A percentile compares a stretch with the other conserved stretches of the same genome.
phyloP scores from a whole-genome alignment of 352 stramenopile species.

The Phytophthora europaea region DNA sequence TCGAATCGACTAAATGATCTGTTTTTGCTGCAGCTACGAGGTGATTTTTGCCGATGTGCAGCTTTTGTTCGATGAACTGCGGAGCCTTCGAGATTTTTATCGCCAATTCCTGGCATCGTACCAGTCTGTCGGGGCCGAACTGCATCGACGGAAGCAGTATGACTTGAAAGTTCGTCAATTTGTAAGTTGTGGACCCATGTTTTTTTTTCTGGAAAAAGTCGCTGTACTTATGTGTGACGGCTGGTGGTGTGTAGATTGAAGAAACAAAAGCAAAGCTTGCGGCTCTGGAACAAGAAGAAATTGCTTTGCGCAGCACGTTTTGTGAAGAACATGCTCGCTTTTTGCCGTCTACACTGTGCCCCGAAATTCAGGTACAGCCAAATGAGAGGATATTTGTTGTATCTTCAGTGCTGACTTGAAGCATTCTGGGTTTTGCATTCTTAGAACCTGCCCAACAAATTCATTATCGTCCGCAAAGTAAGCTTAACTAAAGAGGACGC shows the following conservation, averaged over 20 bases:
- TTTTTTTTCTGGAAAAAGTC: neutral
- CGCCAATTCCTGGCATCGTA: constrained; percentile 82
- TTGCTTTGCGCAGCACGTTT: constrained; percentile 51
- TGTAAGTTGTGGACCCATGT: constrained; percentile 35
- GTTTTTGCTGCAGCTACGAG: constrained; percentile 58
- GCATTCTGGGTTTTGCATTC: neutral
- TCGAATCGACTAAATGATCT: neutral
- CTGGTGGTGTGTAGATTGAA: constrained; percentile 48
- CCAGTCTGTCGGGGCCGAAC: constrained; percentile 60
- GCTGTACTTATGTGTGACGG: neutral
- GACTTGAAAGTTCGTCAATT: constrained; percentile 60
- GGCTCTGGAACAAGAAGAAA: constrained; percentile 60
- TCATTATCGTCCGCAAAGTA: constrained; percentile 49
- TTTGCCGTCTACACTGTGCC: constrained; percentile 76
- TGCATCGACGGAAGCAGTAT: constrained; percentile 65
- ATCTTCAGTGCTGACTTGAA: constrained; percentile 1
- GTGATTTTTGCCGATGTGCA: constrained; percentile 71
- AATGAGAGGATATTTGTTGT: neutral
- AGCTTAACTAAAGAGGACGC: constrained; percentile 1
- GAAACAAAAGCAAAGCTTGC: constrained; percentile 64
- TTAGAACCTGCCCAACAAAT: constrained; percentile 67
- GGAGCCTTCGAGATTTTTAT: constrained; percentile 86
- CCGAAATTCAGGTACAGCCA: constrained; percentile 69
- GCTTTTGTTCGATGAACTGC: constrained; percentile 82
- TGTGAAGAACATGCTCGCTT: constrained; percentile 72